Percentiles rank a stretch among this genome's conserved stretches.
These are phyloP conservation scores for Turnera subulata DNA, from an alignment of 345 rosid genomes.

Conservation along the genomic window DNA sequence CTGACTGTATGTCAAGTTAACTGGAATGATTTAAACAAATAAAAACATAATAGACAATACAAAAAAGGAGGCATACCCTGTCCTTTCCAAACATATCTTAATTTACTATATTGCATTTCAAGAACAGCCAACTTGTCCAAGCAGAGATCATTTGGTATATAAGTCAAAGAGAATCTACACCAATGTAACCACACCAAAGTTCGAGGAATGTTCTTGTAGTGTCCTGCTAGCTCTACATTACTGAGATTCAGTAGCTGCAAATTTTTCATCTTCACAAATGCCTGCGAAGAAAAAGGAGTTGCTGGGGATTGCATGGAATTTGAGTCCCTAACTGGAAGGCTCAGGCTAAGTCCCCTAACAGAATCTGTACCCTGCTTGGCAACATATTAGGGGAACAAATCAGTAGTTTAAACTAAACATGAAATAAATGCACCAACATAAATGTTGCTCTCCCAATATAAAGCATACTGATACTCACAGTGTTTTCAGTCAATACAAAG, in stretches of 20 bases:
- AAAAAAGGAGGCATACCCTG: too few species aligned
- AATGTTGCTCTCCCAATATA: not conserved
- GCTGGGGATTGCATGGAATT: not conserved
- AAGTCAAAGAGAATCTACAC: too few species aligned
- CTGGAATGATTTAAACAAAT: not conserved
- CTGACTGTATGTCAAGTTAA: not conserved
- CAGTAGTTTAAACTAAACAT: not conserved
- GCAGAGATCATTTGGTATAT: constrained; percentile 10
- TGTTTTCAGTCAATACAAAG: too few species aligned
- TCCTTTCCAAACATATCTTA: constrained; percentile 17
- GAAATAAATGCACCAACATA: too few species aligned
- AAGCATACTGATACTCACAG: too few species aligned
- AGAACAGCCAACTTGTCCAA: constrained; percentile 17
- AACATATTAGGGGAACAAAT: too few species aligned
- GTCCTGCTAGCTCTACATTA: not conserved
- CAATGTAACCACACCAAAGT: constrained; percentile 13
- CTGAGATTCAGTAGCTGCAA: constrained; percentile 10
- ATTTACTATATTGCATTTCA: constrained; percentile 14
- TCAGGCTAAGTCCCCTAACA: too few species aligned
- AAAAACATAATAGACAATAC: too few species aligned
- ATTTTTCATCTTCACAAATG: constrained; percentile 11
- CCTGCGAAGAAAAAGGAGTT: constrained; percentile 2
- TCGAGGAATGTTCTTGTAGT: constrained; percentile 2
- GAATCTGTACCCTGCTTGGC: too few species aligned
- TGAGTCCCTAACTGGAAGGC: not conserved